Conservation (phyloP, 1,139 yeast species). For the Candida frijolesensis region DNA sequence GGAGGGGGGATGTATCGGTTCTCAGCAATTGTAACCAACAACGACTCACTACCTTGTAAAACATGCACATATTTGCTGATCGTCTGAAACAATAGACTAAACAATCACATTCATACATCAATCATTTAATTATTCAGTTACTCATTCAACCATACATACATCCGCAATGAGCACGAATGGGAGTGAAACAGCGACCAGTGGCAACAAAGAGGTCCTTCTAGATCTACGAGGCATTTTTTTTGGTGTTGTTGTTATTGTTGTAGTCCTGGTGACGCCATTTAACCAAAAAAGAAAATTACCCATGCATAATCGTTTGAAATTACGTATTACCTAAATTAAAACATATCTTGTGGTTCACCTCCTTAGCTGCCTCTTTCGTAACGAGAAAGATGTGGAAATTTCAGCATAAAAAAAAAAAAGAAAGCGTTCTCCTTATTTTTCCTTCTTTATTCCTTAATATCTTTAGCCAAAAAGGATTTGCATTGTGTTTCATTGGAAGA, state of each 20-base stretch:
- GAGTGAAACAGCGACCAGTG: neutral
- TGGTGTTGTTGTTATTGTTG: neutral
- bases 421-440: neutral
- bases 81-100: neutral
- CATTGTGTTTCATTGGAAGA: neutral
- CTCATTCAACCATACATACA: too few relatives aligned
- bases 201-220: neutral
- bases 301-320: slow-evolving; percentile 2
- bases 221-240: neutral
- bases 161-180: neutral
- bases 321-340: neutral
- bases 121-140: too few relatives aligned
- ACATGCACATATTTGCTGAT: neutral
- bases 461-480: neutral
- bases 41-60: neutral
- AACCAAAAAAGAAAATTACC: neutral
- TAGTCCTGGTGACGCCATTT: neutral
- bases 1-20: neutral
- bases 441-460: neutral
- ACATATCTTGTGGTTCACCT: neutral
- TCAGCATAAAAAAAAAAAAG: neutral
- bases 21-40: too few relatives aligned
- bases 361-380: neutral
- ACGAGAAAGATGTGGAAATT: neutral
- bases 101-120: neutral